These are phyloP conservation scores for Meira miltonrushii DNA, from an alignment of 1,284 basidiomycete genomes.

Conservation along the genomic window DNA sequence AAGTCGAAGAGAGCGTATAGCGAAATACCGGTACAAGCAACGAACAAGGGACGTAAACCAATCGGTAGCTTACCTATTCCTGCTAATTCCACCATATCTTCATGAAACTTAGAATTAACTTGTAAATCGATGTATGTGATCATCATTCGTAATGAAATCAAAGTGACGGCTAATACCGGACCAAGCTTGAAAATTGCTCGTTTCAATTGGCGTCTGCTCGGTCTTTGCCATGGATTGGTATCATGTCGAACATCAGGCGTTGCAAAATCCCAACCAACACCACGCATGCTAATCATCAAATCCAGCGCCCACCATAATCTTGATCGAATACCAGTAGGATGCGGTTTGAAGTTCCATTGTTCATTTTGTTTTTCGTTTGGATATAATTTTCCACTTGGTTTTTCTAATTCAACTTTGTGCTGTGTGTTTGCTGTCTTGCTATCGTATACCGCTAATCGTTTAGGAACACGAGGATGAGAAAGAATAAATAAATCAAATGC, in stretches of 20 bases:
- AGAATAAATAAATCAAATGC: slow-evolving; percentile 35
- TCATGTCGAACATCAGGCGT: slow-evolving; percentile 32
- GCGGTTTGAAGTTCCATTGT: not conserved
- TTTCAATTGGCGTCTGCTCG: slow-evolving; percentile 22
- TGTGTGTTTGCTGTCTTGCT: not conserved
- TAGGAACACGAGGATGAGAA: slow-evolving; percentile 24
- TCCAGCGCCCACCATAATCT: slow-evolving; percentile 31
- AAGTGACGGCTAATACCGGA: slow-evolving; percentile 21
- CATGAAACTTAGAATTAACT: slow-evolving; percentile 15
- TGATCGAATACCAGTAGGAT: not conserved
- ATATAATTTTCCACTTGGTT: not conserved
- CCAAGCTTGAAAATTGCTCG: slow-evolving; percentile 24
- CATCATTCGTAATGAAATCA: slow-evolving; percentile 17
- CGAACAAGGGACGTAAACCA: slow-evolving; percentile 18
- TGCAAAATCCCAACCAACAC: slow-evolving; percentile 36
- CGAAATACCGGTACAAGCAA: slow-evolving; percentile 29
- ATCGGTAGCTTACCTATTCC: slow-evolving; percentile 24
- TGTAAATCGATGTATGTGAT: not conserved
- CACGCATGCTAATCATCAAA: slow-evolving; percentile 36
- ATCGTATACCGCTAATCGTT: not conserved
- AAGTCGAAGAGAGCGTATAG: slow-evolving; percentile 34
- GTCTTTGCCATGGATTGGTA: slow-evolving; percentile 32
- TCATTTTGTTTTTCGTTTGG: not conserved
- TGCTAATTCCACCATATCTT: slow-evolving; percentile 6
- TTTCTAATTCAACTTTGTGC: no score